A percentile compares a stretch with the other conserved stretches of the same genome.
These are phyloP conservation scores for Mycena haematopus DNA, from an alignment of 768 basidiomycete species.

Conservation along the genomic window DNA sequence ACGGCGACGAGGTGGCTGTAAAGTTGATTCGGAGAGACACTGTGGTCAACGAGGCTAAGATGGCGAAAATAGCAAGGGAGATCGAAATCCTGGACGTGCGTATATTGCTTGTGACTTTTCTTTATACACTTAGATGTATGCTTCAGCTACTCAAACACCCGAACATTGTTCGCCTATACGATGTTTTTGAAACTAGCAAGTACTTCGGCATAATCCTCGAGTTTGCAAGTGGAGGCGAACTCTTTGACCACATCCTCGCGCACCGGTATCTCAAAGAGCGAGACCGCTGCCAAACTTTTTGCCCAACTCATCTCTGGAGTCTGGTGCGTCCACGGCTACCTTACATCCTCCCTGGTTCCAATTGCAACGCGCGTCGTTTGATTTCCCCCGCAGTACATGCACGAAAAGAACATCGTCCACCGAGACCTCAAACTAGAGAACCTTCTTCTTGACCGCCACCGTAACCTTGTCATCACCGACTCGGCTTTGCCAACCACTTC, in stretches of 20 bases:
- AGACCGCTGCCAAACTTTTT: slow-evolving; percentile 94
- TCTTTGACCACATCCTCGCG: slow-evolving; percentile 99
- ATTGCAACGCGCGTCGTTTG: too few species aligned
- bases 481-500: slow-evolving; percentile 98
- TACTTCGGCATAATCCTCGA: slow-evolving; percentile 99
- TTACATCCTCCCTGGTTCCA: not conserved
- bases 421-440: slow-evolving; percentile 99
- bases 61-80: slow-evolving; percentile 96
- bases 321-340: slow-evolving; percentile 47
- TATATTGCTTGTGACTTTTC: slow-evolving; percentile 25
- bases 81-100: slow-evolving; percentile 94
- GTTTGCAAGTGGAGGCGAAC: slow-evolving; percentile 96
- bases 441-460: slow-evolving; percentile 92
- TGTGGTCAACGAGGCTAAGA: slow-evolving; percentile 82
- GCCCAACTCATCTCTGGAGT: slow-evolving; percentile 99
- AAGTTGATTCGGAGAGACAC: slow-evolving; percentile 95
- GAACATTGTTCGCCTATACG: slow-evolving; percentile 97
- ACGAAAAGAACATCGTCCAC: slow-evolving; percentile 99
- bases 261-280: slow-evolving; percentile 95
- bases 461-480: slow-evolving; percentile 99
- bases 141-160: slow-evolving; percentile 90
- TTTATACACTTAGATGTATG: not conserved
- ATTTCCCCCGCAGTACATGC: slow-evolving; percentile 44
- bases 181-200: slow-evolving; percentile 99
- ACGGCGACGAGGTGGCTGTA: slow-evolving; percentile 97